These are phyloP conservation scores for Petrea volubilis DNA, from an alignment of 257 asterid species.

Conservation along the genomic window DNA sequence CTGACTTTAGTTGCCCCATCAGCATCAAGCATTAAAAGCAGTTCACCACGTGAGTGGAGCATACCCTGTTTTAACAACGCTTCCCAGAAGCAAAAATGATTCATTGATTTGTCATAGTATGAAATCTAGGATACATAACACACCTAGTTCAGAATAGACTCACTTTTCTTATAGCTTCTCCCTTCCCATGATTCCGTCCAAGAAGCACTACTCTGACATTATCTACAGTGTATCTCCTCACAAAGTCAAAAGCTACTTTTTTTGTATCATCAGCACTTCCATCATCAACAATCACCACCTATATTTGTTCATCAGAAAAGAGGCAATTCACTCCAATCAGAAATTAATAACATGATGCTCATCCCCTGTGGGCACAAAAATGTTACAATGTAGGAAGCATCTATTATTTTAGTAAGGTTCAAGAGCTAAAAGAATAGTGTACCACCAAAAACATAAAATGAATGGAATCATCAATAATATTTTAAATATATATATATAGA, in stretches of 20 bases:
- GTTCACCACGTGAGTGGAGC: constrained; percentile 98
- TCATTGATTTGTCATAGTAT: constrained; percentile 38
- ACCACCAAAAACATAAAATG: neutral
- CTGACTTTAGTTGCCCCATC: constrained; percentile 93
- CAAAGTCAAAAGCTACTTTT: constrained; percentile 85
- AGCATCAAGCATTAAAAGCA: constrained; percentile 98
- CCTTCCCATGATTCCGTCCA: constrained; percentile 96
- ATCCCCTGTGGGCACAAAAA: constrained; percentile 9
- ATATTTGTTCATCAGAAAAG: constrained; percentile 10
- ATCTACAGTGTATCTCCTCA: constrained; percentile 77
- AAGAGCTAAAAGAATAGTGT: constrained; percentile 8
- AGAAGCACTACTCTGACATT: constrained; percentile 87
- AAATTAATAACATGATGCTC: constrained; percentile 7
- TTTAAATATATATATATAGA: no score
- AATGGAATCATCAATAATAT: neutral
- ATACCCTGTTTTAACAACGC: constrained; percentile 94
- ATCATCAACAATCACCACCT: constrained; percentile 95
- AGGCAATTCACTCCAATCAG: neutral
- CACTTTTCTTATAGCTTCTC: constrained; percentile 99
- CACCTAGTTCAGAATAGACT: constrained; percentile 43
- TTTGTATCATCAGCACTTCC: constrained; percentile 92
- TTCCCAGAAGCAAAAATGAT: constrained; percentile 73
- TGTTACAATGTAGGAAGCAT: neutral
- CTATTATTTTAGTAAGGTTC: neutral
- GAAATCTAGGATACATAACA: constrained; percentile 12